phyloP scores from a whole-genome alignment of 495 filamentous ascomycete species.

The Talaromyces borbonicus region DNA sequence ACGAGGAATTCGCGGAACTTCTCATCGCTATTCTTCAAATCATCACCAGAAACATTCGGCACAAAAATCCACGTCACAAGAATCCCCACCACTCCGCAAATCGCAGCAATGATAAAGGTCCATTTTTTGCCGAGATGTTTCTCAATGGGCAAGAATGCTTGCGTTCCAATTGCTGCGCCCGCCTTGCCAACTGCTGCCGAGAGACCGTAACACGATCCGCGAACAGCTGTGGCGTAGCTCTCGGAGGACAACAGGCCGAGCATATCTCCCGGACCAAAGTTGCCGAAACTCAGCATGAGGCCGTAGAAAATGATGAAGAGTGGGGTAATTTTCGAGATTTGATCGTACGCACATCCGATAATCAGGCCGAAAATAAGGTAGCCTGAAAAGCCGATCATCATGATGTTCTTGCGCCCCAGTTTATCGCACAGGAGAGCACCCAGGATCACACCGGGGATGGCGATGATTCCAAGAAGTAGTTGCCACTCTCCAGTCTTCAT shows the following conservation, averaged over 20 bases:
- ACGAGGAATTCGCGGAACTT: slow-evolving; percentile 38
- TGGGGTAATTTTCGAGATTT: slow-evolving; percentile 39
- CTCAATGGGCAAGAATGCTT: slow-evolving; percentile 40
- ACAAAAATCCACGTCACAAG: slow-evolving; percentile 43
- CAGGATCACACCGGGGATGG: slow-evolving; percentile 41
- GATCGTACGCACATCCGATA: slow-evolving; percentile 38
- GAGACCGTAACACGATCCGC: slow-evolving; percentile 42
- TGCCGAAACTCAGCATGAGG: slow-evolving; percentile 41
- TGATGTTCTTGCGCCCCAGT: slow-evolving; percentile 39
- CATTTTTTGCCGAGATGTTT: slow-evolving; percentile 34
- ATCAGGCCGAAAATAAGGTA: slow-evolving; percentile 43
- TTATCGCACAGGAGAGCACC: slow-evolving; percentile 37
- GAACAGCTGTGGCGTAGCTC: slow-evolving; percentile 39
- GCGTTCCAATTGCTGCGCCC: slow-evolving; percentile 42
- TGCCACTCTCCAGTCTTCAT: slow-evolving; percentile 37
- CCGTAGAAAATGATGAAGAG: slow-evolving; percentile 47
- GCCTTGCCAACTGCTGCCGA: slow-evolving; percentile 44
- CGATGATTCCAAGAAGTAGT: slow-evolving; percentile 34
- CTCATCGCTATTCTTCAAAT: slow-evolving; percentile 32
- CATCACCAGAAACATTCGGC: slow-evolving; percentile 35
- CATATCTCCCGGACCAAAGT: slow-evolving; percentile 43
- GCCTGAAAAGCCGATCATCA: slow-evolving; percentile 45
- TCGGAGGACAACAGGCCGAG: slow-evolving; percentile 41
- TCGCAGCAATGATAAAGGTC: slow-evolving; percentile 45
- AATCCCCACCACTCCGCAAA: slow-evolving; percentile 41